Evolutionary conservation across 2,329 filamentous ascomycete species (phyloP).

Genomic region (Trichothecium sympodiale): DNA sequence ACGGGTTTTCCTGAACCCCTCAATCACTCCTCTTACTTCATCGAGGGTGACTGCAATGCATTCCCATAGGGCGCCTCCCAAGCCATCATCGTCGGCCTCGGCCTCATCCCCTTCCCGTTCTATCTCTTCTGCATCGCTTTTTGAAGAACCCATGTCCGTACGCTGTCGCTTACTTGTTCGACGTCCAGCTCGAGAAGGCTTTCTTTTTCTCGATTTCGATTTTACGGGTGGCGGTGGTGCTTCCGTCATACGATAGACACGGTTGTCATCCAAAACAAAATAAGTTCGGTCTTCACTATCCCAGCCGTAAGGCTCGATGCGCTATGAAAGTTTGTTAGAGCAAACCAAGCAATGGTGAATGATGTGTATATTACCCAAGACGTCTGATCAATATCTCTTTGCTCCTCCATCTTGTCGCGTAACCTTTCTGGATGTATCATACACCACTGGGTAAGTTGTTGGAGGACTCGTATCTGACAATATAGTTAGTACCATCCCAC

Average conservation of each 20-base stretch:
- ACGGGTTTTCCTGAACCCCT: conserved; percentile 60
- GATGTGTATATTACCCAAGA: conserved; percentile 55
- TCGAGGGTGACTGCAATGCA: conserved; percentile 73
- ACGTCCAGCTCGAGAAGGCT: conserved; percentile 34
- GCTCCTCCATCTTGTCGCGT: conserved; percentile 74
- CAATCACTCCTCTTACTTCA: conserved; percentile 64
- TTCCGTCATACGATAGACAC: conserved; percentile 82
- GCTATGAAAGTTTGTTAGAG: conserved; percentile 24
- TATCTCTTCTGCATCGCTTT: not conserved
- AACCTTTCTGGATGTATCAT: conserved; percentile 81
- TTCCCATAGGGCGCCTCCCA: conserved; percentile 78
- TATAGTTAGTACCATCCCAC: too few species aligned
- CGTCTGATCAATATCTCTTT: conserved; percentile 69
- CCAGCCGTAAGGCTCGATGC: conserved; percentile 78
- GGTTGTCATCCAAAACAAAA: conserved; percentile 86
- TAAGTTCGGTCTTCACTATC: conserved; percentile 80
- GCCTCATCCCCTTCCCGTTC: conserved; percentile 14
- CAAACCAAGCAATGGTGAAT: not conserved
- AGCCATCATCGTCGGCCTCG: conserved; percentile 44
- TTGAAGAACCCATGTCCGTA: not conserved
- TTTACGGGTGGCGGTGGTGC: conserved; percentile 50
- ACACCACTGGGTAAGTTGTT: conserved; percentile 82
- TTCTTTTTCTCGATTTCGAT: conserved; percentile 58
- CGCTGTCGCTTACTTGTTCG: conserved; percentile 60
- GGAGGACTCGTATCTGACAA: conserved; percentile 58